phyloP scores from a whole-genome alignment of 2,329 filamentous ascomycete species.

The Pestalotiopsis sp. region DNA sequence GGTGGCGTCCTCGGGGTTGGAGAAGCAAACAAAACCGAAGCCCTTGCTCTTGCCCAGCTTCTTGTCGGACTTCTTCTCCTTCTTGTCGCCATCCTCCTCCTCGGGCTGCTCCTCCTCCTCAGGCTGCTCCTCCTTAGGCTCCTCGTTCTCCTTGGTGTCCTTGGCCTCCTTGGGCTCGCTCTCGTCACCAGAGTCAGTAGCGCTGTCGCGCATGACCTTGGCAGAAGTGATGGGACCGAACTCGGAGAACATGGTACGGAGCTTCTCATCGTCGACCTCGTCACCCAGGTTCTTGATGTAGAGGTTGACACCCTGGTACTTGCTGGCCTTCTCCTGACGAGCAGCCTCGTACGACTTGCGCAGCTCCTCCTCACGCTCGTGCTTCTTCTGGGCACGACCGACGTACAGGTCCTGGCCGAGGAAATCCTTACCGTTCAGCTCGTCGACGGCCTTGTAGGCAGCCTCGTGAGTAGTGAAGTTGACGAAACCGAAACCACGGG shows the following conservation, averaged over 20 bases:
- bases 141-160: slow-evolving; percentile 51
- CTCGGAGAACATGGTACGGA: slow-evolving; percentile 87
- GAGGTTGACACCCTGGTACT: slow-evolving; percentile 99
- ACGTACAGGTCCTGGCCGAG: slow-evolving; percentile 96
- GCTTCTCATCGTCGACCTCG: slow-evolving; percentile 96
- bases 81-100: slow-evolving; percentile 57
- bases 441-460: slow-evolving; percentile 83
- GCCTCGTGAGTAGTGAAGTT: slow-evolving; percentile 93
- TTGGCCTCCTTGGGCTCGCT: slow-evolving; percentile 43
- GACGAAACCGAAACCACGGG: slow-evolving; percentile 93
- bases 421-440: slow-evolving; percentile 90
- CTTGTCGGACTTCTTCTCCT: slow-evolving; percentile 63
- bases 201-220: slow-evolving; percentile 95
- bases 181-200: slow-evolving; percentile 56
- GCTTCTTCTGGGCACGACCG: slow-evolving; percentile 99
- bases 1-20: slow-evolving; percentile 97
- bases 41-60: slow-evolving; percentile 98
- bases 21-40: slow-evolving; percentile 99
- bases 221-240: slow-evolving; percentile 97
- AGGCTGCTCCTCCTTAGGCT: slow-evolving; percentile 51
- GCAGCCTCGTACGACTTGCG: slow-evolving; percentile 98
- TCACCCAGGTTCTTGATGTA: slow-evolving; percentile 99
- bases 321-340: slow-evolving; percentile 96
- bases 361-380: slow-evolving; percentile 98
- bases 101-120: slow-evolving; percentile 52